Percentiles rank a stretch among this genome's conserved stretches.
These are phyloP conservation scores for Yarrowia hollandica DNA, from an alignment of 805 yeast genomes.

Conservation along the genomic window DNA sequence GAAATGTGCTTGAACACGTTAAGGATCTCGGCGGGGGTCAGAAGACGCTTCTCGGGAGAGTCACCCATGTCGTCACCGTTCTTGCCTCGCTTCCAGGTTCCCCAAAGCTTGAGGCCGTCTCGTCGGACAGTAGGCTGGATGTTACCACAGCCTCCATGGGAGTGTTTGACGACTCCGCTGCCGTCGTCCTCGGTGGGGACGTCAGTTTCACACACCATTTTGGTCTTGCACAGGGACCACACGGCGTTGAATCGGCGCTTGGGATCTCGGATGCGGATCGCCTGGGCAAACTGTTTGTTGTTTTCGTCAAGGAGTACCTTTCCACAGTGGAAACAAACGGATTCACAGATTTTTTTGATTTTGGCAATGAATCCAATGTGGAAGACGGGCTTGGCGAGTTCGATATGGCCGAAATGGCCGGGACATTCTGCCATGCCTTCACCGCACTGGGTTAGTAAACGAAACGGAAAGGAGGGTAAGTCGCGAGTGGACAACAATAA, in stretches of 20 bases:
- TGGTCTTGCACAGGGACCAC: slow-evolving; percentile 88
- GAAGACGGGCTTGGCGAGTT: slow-evolving; percentile 96
- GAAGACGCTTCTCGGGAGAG: slow-evolving; percentile 87
- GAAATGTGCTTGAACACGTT: slow-evolving; percentile 91
- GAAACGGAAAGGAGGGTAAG: background rate
- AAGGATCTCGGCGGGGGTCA: slow-evolving; percentile 84
- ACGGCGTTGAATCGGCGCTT: slow-evolving; percentile 96
- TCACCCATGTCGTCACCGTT: slow-evolving; percentile 71
- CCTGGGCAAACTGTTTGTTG: slow-evolving; percentile 80
- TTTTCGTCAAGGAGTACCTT: slow-evolving; percentile 83
- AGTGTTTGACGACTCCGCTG: slow-evolving; percentile 44
- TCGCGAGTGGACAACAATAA: too few species aligned
- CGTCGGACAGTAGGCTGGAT: slow-evolving; percentile 93
- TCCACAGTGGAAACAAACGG: slow-evolving; percentile 99
- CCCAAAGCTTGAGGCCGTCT: slow-evolving; percentile 94
- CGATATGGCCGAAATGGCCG: slow-evolving; percentile 99
- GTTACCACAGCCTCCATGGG: slow-evolving; percentile 98
- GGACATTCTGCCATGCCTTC: slow-evolving; percentile 99
- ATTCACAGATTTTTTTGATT: slow-evolving; percentile 92
- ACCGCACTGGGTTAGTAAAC: slow-evolving; percentile 58
- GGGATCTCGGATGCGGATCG: slow-evolving; percentile 85
- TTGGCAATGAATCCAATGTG: slow-evolving; percentile 94
- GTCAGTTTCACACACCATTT: slow-evolving; percentile 95
- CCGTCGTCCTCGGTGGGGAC: slow-evolving; percentile 56
- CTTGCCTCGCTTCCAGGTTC: slow-evolving; percentile 95